phyloP scores from a whole-genome alignment of 2,329 filamentous ascomycete species.

The Hirsutella rhossiliensis region DNA sequence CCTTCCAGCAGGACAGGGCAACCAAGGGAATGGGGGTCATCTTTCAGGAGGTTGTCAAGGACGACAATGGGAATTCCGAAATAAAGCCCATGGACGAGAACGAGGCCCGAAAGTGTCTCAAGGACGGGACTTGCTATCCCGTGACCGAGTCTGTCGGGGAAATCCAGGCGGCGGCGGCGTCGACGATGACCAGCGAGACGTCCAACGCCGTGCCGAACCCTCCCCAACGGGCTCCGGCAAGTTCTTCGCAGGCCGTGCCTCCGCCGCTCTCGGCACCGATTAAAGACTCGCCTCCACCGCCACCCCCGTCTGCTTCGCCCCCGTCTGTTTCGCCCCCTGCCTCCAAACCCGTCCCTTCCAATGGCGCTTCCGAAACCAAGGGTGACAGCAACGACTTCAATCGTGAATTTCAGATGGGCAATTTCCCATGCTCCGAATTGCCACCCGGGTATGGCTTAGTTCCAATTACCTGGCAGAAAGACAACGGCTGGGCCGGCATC shows the following conservation, averaged over 20 bases:
- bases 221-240: no score
- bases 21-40: constrained; percentile 31
- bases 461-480: constrained; percentile 51
- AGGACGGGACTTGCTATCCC: constrained; percentile 57
- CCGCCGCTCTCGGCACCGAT: no score
- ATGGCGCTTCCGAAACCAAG: no score
- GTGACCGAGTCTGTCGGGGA: constrained; percentile 44
- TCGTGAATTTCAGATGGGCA: constrained; percentile 62
- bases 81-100: constrained; percentile 47
- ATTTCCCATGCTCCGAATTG: constrained; percentile 59
- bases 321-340: no score
- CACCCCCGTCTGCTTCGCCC: no score
- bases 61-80: constrained; percentile 56
- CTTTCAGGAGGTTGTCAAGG: constrained; percentile 41
- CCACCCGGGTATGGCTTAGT: constrained; percentile 74
- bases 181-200: constrained; percentile 15
- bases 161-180: constrained; percentile 16
- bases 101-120: constrained; percentile 60
- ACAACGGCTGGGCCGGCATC: constrained; percentile 70
- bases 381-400: constrained; percentile 41
- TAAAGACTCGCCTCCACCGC: no score
- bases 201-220: constrained; percentile 7
- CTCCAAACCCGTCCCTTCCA: no score
- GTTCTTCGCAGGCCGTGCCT: no score
- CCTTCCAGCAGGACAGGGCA: constrained; percentile 32